Evolutionary conservation across 2,329 filamentous ascomycete species (phyloP).

Genomic region (Claviceps sp.): DNA sequence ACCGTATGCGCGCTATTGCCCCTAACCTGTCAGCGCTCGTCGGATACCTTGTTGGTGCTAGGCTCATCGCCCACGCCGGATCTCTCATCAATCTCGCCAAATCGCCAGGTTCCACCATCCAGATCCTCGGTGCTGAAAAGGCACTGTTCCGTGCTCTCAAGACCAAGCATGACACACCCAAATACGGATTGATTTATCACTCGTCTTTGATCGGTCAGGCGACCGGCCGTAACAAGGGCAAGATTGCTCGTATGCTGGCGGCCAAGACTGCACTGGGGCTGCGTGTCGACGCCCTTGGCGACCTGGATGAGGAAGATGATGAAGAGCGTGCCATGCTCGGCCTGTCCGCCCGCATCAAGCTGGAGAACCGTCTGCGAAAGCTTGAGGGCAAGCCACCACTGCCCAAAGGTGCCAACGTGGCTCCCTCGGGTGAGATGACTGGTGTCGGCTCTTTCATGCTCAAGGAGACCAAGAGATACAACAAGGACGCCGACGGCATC

Average conservation of each 20-base stretch:
- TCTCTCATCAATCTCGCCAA: slow-evolving; percentile 92
- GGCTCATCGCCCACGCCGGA: slow-evolving; percentile 87
- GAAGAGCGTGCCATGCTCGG: slow-evolving; percentile 80
- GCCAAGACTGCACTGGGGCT: slow-evolving; percentile 88
- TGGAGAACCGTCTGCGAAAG: slow-evolving; percentile 61
- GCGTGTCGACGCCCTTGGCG: slow-evolving; percentile 66
- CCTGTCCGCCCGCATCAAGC: slow-evolving; percentile 54
- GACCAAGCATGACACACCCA: slow-evolving; percentile 98
- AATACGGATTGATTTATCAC: slow-evolving; percentile 92
- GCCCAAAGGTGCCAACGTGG: slow-evolving; percentile 61
- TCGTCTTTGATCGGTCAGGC: slow-evolving; percentile 91
- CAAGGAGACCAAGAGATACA: slow-evolving; percentile 90
- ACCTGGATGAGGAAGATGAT: slow-evolving; percentile 58
- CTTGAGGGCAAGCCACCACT: slow-evolving; percentile 86
- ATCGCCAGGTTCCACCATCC: slow-evolving; percentile 86
- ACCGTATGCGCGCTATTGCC: slow-evolving; percentile 92
- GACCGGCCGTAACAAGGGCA: slow-evolving; percentile 97
- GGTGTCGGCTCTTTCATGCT: slow-evolving; percentile 73
- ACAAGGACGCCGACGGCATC: slow-evolving; percentile 81
- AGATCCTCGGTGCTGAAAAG: slow-evolving; percentile 98
- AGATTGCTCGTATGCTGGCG: slow-evolving; percentile 92
- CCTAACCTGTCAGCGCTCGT: slow-evolving; percentile 90
- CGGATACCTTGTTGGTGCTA: slow-evolving; percentile 84
- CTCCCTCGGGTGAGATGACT: slow-evolving; percentile 53
- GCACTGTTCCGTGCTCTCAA: slow-evolving; percentile 95